Base-by-base conservation (phyloP, 768 basidiomycete species). In the Phlebiopsis gigantea region DNA sequence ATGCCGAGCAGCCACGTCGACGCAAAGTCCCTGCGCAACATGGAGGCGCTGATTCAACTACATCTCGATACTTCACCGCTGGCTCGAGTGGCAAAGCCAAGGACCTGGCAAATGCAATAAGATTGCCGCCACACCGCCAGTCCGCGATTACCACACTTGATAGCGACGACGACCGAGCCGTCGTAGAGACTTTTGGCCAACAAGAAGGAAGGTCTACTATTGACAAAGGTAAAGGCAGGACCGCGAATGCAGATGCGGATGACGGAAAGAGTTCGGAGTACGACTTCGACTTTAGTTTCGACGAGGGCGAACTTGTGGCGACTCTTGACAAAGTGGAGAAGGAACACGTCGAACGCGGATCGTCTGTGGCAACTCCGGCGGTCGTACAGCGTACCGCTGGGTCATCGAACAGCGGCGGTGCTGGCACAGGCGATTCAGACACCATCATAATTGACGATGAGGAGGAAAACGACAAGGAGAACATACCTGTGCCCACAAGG, bases 401-500 rank as follows among this genome's bases (percentile, higher is more conserved):
- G 10, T 29, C 48, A 14, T 22, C 55, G 4, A 51, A 26, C 51
- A 28, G 31, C 53, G 17, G 25, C 22, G n/a, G 14, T 8, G 22
- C 31, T 24, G 24, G 2, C 14, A 3, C 17, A 46, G 10, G 30
- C 31, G 5, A 51, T 22, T 25, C 50, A 34, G 59, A 53, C 29
- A 56, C 49, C n/a, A 70, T 77, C 46, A 64, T 77, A 5, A 78
- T 81, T 47, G 73, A 77, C 39, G 79, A 79, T 21, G 72, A 70
- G 1, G 81, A 79, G 10, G 73, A 76, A 5, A 72, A 74, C 15
- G 80, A 85, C 62, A 85, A 87, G 66, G 86, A 87, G 69, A 87
- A 87, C 63, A 68, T 76, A 34, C 79, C 78, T 4, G 74, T 76
- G 2, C 73, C 78, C 6, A 75, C 75, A n/a, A 67, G 82, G 46